Base-by-base conservation (phyloP, 2,329 filamentous ascomycete species). In the Nigrospora osmanthi region DNA sequence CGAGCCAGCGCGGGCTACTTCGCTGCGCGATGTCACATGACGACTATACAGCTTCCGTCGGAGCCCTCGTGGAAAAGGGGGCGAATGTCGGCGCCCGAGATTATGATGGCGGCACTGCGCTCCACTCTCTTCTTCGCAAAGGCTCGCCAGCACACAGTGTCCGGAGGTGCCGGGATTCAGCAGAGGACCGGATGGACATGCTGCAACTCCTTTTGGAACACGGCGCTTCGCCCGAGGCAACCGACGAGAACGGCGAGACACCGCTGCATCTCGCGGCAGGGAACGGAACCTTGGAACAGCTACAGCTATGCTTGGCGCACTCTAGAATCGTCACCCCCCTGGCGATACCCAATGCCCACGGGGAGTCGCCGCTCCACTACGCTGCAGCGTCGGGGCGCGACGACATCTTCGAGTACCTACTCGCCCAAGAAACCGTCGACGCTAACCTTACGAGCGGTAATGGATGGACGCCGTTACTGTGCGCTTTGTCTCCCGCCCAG, bases 391-490 rank as follows among this genome's bases (percentile, higher is more conserved):
- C n/a, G 38, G 28, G 38, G 28, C 38, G 28, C 10, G 10, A 40
- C n/a, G 38, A 33, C 3, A 13, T 40, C 28, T 28, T 32, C 38
- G 38, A 40, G 38, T 32, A 17, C 11, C 38, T 40, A 16, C 28
- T 40, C 11, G n/a, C 38, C 9, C n/a, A 40, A 14, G 38, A 16
- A 28, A 23, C 38, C 3, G 38, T 17, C 28, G 40, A 49, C 31
- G 42, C 47, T 30, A 40, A 43, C 15, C 14, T 17, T 23, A 39
- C 40, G 17, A 47, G 39, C 42, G 35, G 35, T 14, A 40, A 40
- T 36, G 42, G 47, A 28, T 45, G 42, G 39, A 49, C 45, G 41
- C 45, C 45, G 30, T 31, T 48, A n/a, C 42, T 49, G 3, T 49
- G 45, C 45, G 42, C 45, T 16, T 39, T 49, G 34, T 44, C 47